Base-by-base conservation (phyloP, 2,329 filamentous ascomycete species). In the Dryadomyces quercivorus region DNA sequence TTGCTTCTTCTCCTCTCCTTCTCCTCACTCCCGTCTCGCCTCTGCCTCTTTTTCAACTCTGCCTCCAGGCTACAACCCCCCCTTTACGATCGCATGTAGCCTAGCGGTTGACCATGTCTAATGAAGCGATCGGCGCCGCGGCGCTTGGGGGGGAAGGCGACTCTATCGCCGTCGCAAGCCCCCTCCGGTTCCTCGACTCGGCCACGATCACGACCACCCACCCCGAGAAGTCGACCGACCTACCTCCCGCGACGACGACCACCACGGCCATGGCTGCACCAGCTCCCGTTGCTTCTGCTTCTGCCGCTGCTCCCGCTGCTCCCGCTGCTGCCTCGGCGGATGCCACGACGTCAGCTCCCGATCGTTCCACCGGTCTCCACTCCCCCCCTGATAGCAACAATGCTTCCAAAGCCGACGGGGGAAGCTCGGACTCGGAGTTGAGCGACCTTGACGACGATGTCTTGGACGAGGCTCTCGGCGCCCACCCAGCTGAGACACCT, bases 381-480 rank as follows among this genome's bases (percentile, higher is more conserved):
- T 84, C 81, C 59, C 81, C 81, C 45, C 81, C 81, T 51, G 80
- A 84, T 62, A 82, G 77, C 65, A 82, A 82, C 68, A 76, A 76
- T 65, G 73, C 76, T 54, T 69, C 73, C 63, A 82, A 80, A 63
- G 73, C 78, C 58, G 78, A 82, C 62, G 73, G 69, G 51, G 81
- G 76, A 65, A 59, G 57, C 52, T 60, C 59, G 20, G 79, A 84
- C 62, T 85, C 82, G 52, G 82, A 85, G 65, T 71, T 85, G 36
- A 84, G 81, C 69, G 82, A 85, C 53, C 72, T 84, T 52, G 81
- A 84, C 58, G 81, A 84, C 58, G 77, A 79, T 50, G 72, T 64
- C 58, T 69, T 78, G 59, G 72, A 70, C 47, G 68, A 73, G 53
- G 61, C 66, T 52, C 63, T 66, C 18, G 50, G 57, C n/a, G 43